Base-by-base conservation (phyloP, 106 monocot species). In the Agapanthus africanus region DNA sequence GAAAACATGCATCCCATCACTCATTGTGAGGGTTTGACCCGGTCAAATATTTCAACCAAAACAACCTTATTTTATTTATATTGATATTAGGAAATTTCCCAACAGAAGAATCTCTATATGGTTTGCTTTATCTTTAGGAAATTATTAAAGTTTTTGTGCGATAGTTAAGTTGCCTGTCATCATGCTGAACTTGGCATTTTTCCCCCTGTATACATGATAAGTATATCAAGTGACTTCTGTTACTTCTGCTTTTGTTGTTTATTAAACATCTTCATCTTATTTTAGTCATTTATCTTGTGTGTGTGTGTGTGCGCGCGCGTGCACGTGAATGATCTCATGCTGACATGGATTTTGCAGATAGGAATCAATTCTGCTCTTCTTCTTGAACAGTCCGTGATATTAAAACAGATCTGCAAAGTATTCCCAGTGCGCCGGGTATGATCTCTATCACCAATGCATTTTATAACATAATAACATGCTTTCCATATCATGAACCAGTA, bases 391-490 rank as follows among this genome's bases (percentile, higher is more conserved):
- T 80, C 90, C 6, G 71, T 93, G 47, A 71, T 87, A 44, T 68
- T 93, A 25, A 90, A 93, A 72, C 92, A 90, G 66, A 87, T 99
- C 21, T 81, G 78, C 66, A 85, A 67, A 72, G 78, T 99, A 47
- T 99, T 99, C 39, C 93, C 90, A 52, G 81, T 99, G 72, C 81
- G 83, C 21, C 82, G 75, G 68, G 99, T 92, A 87, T 77, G 86
- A n/a, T 69, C 16, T 63, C 3, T 37, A n/a, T 7, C 67, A 44
- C 16, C 7, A 44, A 3, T 67, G 46, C 47, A 30, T 27, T 67
- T 30, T 14, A n/a, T n/a, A n/a, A n/a, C n/a, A 38, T 36, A 7
- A 4, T 1, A 63, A n/a, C 0, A 19, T 38, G 1, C n/a, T n/a
- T 63, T 63, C 18, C 37, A 0, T 31, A 34, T 61, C 61, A 0